Evolutionary conservation across 164 flowering plant species (phyloP).

Genomic region (Berberis thunbergii): DNA sequence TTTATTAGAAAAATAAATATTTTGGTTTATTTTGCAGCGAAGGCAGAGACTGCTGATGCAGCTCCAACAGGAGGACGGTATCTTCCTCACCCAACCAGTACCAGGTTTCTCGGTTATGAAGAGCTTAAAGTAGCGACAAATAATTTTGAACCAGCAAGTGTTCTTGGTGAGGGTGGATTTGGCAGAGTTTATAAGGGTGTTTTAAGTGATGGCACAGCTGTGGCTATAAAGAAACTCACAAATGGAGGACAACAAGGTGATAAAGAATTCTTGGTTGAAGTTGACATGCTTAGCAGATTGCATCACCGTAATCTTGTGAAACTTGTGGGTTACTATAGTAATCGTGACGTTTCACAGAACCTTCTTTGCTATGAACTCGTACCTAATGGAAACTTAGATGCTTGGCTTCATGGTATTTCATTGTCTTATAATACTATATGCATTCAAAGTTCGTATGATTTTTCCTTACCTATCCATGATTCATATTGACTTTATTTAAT

Average conservation of each 20-base stretch:
- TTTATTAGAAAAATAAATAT: background rate
- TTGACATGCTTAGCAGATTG: conserved; percentile 97
- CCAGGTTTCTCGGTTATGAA: conserved; percentile 77
- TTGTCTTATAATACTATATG: conserved; percentile 2
- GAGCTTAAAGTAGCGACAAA: conserved; percentile 93
- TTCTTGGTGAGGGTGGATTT: conserved; percentile 98
- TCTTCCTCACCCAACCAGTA: conserved; percentile 82
- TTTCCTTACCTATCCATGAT: background rate
- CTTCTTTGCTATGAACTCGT: conserved; percentile 95
- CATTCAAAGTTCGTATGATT: background rate
- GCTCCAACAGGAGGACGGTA: conserved; percentile 48
- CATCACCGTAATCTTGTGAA: conserved; percentile 98
- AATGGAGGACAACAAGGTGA: conserved; percentile 88
- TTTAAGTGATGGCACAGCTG: conserved; percentile 87
- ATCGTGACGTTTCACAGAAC: conserved; percentile 73
- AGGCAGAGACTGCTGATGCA: conserved; percentile 38
- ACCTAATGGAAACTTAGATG: conserved; percentile 93
- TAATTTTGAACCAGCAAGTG: conserved; percentile 69
- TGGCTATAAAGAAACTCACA: conserved; percentile 90
- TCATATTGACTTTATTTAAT: conserved; percentile 4
- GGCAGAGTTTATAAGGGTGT: conserved; percentile 92
- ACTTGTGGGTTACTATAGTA: conserved; percentile 88
- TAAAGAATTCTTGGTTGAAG: conserved; percentile 92
- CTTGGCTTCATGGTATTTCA: conserved; percentile 91
- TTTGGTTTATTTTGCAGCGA: conserved; percentile 30